Evolutionary conservation across 331 rosid genomes (phyloP), one percentile per base, ranked within the genome.

Genomic region (Cydonia oblonga): DNA sequence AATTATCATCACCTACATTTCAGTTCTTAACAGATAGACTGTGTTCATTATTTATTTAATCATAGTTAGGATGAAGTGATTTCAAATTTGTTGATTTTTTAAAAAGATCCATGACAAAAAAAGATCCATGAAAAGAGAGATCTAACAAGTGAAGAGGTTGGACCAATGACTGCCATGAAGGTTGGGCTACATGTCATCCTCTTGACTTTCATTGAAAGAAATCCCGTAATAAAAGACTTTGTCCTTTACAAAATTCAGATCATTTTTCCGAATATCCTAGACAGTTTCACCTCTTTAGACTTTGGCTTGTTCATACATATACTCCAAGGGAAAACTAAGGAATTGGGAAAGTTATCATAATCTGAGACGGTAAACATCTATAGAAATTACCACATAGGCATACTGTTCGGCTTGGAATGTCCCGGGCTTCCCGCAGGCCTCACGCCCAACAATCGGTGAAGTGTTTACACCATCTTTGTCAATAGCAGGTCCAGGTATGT

Each of bases 391-490:
- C 9, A 25, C 18, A 59, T 1, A 58, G 5, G 18, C 78, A 73
- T 86, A 91, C 93, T 9, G 42, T 35, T 35, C 12, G 42, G 42
- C 42, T 35, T 35, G 42, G 42, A 35, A 35, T 35, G 42, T 35
- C 42, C 38, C 10, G 0, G 38, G 38, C 38, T 33, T 35, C 42
- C 12, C 42, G 4, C 42, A 35, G 42, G 40, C 42, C 97, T 93
- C 98, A 44, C 96, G 97, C 22, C 98, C 98, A 24, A 93, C 98
- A 85, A 91, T 88, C 29, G 96, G 91, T 58, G 98, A 85, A 59
- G 90, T 91, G 83, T 91, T 93, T 66, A 91, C 91, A 75, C 89
- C 98, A 82, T 91, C 98, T 80, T 89, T 96, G 88, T 68, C 89
- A 83, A 93, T 91, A 66, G 98, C 86, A 56, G 98, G 97, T 74